A percentile compares a stretch with the other conserved stretches of the same genome.
phyloP scores from a whole-genome alignment of 805 yeast species.

The Metschnikowia drakensbergensis region DNA sequence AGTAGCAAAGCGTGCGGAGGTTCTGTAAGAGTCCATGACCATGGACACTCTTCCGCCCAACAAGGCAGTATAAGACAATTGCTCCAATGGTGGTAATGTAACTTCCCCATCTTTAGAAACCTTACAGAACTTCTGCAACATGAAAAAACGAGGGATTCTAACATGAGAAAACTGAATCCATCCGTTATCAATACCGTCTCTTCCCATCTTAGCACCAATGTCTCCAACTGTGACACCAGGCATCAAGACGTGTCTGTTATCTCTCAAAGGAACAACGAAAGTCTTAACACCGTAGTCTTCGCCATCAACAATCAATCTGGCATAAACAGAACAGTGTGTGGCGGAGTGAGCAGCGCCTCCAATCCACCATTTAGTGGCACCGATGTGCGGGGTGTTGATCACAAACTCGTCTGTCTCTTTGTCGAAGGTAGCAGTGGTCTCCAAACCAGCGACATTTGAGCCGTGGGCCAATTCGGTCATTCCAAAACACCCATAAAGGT shows the following conservation, averaged over 20 bases:
- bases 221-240: slow-evolving; percentile 23
- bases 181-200: slow-evolving; percentile 23
- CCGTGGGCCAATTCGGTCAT: slow-evolving; percentile 24
- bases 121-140: slow-evolving; percentile 21
- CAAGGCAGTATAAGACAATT: slow-evolving; percentile 20
- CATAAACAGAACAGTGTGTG: slow-evolving; percentile 20
- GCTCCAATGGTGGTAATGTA: slow-evolving; percentile 19
- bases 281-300: slow-evolving; percentile 23
- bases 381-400: slow-evolving; percentile 22
- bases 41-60: slow-evolving; percentile 20
- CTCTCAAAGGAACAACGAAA: slow-evolving; percentile 21
- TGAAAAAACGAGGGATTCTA: slow-evolving; percentile 20
- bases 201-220: slow-evolving; percentile 23
- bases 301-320: slow-evolving; percentile 19
- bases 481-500: slow-evolving; percentile 20
- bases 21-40: slow-evolving; percentile 23
- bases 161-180: slow-evolving; percentile 23
- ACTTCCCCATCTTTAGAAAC: slow-evolving; percentile 19
- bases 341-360: slow-evolving; percentile 24
- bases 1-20: slow-evolving; percentile 17
- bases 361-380: slow-evolving; percentile 25
- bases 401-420: slow-evolving; percentile 18
- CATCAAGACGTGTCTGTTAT: slow-evolving; percentile 18
- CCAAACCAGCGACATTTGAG: slow-evolving; percentile 22
- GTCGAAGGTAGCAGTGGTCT: slow-evolving; percentile 23